phyloP scores from a whole-genome alignment of 2,329 filamentous ascomycete genomes.

The Fusarium avenaceum region DNA sequence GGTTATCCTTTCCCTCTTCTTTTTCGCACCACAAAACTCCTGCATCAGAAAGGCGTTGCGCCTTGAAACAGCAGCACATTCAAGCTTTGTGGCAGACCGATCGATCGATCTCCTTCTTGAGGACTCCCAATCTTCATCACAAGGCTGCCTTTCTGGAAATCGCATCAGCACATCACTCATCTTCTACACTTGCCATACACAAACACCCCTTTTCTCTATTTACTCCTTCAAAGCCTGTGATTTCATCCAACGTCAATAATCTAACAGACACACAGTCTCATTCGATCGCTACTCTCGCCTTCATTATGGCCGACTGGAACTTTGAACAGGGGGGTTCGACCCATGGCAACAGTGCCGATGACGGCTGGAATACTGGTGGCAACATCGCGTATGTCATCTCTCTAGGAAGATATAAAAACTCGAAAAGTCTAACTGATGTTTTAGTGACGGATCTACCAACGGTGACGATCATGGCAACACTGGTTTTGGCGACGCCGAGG shows the following conservation, averaged over 20 bases:
- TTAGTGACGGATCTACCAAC: slow-evolving; percentile 20
- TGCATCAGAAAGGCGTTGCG: not conserved
- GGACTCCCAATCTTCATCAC: not conserved
- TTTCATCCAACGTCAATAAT: not conserved
- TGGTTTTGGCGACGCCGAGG: slow-evolving; percentile 16
- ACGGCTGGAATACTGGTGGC: slow-evolving; percentile 7
- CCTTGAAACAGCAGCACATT: not conserved
- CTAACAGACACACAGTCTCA: not conserved
- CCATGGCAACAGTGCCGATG: slow-evolving; percentile 6
- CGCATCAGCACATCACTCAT: not conserved
- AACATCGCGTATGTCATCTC: slow-evolving; percentile 21
- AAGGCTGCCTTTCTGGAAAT: not conserved
- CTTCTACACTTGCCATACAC: not conserved
- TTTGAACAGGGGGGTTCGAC: slow-evolving; percentile 19
- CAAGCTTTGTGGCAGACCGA: not conserved
- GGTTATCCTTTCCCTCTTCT: not conserved
- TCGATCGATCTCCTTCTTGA: not conserved
- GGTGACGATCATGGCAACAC: slow-evolving; percentile 4
- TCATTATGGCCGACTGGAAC: slow-evolving; percentile 31
- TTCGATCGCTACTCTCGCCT: not conserved
- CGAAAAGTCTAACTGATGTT: not conserved
- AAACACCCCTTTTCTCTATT: not conserved
- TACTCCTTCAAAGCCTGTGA: not conserved
- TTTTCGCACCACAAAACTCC: not conserved
- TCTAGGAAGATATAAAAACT: not conserved